Percentiles rank a stretch among this genome's conserved stretches.
Evolutionary conservation across 1,284 basidiomycete species (phyloP).

Genomic region (Ustilago curta): DNA sequence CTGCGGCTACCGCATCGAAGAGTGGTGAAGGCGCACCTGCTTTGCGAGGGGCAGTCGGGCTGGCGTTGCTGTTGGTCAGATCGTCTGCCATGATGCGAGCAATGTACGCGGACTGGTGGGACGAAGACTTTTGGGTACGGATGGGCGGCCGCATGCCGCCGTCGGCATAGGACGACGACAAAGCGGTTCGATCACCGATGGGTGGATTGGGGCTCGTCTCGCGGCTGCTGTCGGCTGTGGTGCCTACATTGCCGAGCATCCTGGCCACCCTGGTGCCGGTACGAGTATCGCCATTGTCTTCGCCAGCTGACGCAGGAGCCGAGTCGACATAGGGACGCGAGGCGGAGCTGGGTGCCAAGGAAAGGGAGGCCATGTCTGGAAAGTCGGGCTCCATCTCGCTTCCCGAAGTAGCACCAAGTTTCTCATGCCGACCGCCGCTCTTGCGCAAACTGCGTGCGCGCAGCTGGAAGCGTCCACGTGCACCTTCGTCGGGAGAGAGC

Average conservation of each 20-base stretch:
- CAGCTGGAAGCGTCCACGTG: constrained; percentile 39
- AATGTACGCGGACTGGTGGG: constrained; percentile 49
- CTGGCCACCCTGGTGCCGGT: constrained; percentile 29
- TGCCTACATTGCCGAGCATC: constrained; percentile 38
- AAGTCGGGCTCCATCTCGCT: constrained; percentile 58
- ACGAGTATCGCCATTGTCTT: constrained; percentile 45
- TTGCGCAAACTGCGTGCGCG: constrained; percentile 41
- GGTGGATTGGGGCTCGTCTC: constrained; percentile 46
- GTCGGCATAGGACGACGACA: constrained; percentile 4
- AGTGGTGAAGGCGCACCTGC: constrained; percentile 29
- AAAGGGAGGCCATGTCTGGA: constrained; percentile 54
- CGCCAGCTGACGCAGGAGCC: constrained; percentile 45
- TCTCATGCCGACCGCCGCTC: constrained; percentile 38
- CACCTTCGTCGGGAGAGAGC: constrained; percentile 46
- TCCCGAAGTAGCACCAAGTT: constrained; percentile 45
- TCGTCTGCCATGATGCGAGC: constrained; percentile 51
- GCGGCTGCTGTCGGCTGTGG: constrained; percentile 38
- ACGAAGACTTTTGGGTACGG: constrained; percentile 33
- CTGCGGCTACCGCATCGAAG: constrained; percentile 26
- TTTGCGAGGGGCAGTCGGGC: constrained; percentile 15
- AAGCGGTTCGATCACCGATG: constrained; percentile 6
- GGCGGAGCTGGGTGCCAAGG: constrained; percentile 30
- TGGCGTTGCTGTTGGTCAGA: constrained; percentile 13
- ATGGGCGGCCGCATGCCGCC: constrained; percentile 31
- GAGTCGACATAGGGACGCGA: constrained; percentile 33